A percentile compares a stretch with the other conserved stretches of the same genome.
These are phyloP conservation scores for Scleroderma citrinum DNA, from an alignment of 768 basidiomycete genomes.

Conservation along the genomic window DNA sequence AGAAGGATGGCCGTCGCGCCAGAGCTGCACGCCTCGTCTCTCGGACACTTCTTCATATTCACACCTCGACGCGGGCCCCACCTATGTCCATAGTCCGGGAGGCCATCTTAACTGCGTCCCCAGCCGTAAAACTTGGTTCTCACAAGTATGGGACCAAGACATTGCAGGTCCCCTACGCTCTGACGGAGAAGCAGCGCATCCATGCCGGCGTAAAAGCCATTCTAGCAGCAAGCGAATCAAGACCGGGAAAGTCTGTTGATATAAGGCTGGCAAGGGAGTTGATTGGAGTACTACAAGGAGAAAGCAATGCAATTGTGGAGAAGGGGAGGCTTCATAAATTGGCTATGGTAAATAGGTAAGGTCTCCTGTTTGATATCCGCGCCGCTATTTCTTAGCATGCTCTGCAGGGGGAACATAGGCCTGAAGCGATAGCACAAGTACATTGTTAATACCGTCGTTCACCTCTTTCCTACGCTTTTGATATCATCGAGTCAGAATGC, in stretches of 20 bases:
- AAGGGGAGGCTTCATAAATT: constrained; percentile 59
- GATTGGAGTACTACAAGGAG: constrained; percentile 60
- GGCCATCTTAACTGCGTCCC: constrained; percentile 64
- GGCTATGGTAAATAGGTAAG: constrained; percentile 77
- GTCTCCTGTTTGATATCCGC: constrained; percentile 1
- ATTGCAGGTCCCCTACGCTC: constrained; percentile 58
- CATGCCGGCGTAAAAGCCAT: constrained; percentile 69
- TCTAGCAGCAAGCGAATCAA: constrained; percentile 51
- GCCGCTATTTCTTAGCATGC: constrained; percentile 1
- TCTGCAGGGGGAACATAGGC: constrained; percentile 17
- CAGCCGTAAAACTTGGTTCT: constrained; percentile 58
- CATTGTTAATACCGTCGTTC: neutral
- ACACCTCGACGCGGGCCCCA: constrained; percentile 67
- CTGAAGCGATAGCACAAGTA: constrained; percentile 4
- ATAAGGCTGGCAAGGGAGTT: constrained; percentile 78
- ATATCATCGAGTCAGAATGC: neutral
- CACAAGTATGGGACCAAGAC: constrained; percentile 61
- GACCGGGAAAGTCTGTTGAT: constrained; percentile 51
- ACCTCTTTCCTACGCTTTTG: neutral
- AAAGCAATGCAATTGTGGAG: constrained; percentile 51
- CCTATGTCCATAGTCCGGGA: constrained; percentile 74
- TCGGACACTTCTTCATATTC: constrained; percentile 63
- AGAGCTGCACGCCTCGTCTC: constrained; percentile 52
- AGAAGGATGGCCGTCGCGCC: constrained; percentile 59
- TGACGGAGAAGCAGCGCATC: constrained; percentile 77